These are phyloP conservation scores for Phyllosticta ampelicida DNA, from an alignment of 2,329 filamentous ascomycete species.

Conservation along the genomic window DNA sequence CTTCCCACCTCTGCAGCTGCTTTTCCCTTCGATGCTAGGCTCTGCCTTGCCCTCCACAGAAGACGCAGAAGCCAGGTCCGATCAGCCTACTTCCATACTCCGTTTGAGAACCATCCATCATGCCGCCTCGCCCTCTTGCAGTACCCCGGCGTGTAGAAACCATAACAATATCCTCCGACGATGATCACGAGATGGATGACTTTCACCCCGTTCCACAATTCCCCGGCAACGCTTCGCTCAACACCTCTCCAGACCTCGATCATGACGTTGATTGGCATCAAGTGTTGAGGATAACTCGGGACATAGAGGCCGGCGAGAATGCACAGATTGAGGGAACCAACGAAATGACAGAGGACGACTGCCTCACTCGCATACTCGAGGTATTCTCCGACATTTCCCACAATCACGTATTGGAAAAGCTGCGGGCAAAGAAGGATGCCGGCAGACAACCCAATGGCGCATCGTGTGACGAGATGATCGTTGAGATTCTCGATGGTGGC, in stretches of 20 bases:
- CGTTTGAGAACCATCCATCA: background rate
- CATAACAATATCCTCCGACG: background rate
- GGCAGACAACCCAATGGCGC: constrained; percentile 15
- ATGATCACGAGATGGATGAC: background rate
- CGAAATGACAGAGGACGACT: constrained; percentile 16
- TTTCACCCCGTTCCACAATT: background rate
- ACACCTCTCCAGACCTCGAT: background rate
- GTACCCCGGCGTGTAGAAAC: background rate
- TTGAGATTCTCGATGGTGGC: constrained; percentile 21
- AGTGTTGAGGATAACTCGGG: background rate
- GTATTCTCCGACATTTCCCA: constrained; percentile 25
- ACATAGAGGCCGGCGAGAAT: background rate
- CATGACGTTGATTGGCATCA: background rate
- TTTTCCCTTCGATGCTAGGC: background rate
- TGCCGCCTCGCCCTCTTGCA: background rate
- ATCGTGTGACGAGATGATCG: constrained; percentile 21
- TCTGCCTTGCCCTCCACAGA: background rate
- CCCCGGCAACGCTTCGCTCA: background rate
- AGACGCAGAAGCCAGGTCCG: background rate
- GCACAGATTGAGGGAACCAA: background rate
- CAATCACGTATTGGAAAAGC: constrained; percentile 20
- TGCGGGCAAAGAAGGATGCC: constrained; percentile 18
- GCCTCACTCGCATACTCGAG: constrained; percentile 22
- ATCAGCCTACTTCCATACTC: background rate
- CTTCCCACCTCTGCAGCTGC: background rate